phyloP scores from a whole-genome alignment of 768 basidiomycete species.

The Dioszegia aurantiaca region DNA sequence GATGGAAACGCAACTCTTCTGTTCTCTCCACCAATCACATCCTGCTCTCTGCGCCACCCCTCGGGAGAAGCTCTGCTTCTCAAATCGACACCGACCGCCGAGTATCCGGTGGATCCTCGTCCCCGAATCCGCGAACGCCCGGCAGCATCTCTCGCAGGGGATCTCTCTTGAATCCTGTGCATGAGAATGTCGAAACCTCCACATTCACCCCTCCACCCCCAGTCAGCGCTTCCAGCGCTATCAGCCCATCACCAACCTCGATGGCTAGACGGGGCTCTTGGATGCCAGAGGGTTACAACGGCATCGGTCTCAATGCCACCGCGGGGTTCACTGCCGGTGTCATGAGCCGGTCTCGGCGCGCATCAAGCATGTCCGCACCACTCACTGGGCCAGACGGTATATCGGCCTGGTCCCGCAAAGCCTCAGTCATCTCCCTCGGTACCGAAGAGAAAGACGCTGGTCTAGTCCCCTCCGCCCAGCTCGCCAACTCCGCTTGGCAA shows the following conservation, averaged over 20 bases:
- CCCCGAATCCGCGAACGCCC: background rate
- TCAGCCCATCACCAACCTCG: constrained; percentile 11
- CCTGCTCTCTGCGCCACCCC: background rate
- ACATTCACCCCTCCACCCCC: constrained; percentile 20
- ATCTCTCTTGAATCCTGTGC: constrained; percentile 22
- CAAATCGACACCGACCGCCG: background rate
- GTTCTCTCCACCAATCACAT: background rate
- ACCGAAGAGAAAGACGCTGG: constrained; percentile 31
- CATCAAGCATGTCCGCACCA: constrained; percentile 37
- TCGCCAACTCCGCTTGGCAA: constrained; percentile 46
- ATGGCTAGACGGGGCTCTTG: constrained; percentile 36
- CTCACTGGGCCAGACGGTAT: constrained; percentile 41
- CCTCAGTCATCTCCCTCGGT: constrained; percentile 41
- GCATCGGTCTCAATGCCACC: background rate
- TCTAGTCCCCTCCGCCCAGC: constrained; percentile 35
- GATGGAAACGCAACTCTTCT: background rate
- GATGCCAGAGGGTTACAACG: constrained; percentile 23
- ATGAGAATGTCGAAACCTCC: constrained; percentile 21
- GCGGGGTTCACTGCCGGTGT: background rate
- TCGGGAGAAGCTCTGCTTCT: background rate
- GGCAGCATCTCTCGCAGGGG: constrained; percentile 23
- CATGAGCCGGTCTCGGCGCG: constrained; percentile 23
- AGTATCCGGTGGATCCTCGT: constrained; percentile 11
- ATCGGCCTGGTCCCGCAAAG: constrained; percentile 47
- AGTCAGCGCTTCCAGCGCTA: constrained; percentile 13